Conservation (phyloP, 257 asterid species). For the Orobanche coerulescens region DNA sequence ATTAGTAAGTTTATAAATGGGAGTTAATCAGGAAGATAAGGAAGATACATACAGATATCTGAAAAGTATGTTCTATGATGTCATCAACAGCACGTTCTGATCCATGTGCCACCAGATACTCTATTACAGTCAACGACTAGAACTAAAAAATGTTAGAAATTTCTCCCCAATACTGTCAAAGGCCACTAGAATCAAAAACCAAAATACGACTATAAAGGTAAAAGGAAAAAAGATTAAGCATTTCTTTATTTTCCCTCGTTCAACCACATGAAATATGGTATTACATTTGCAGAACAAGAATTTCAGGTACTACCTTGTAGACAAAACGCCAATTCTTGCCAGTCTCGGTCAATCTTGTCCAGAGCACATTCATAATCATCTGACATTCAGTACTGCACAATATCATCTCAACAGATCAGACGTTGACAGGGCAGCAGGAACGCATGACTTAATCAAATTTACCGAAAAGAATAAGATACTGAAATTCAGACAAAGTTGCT, state of each 20-base stretch:
- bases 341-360: conserved; percentile 81
- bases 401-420: conserved; percentile 33
- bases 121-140: conserved; percentile 86
- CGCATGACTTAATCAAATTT: not conserved
- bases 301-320: conserved; percentile 52
- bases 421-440: conserved; percentile 12
- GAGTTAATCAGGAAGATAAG: conserved; percentile 16
- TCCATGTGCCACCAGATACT: conserved; percentile 95
- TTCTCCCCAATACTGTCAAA: conserved; percentile 12
- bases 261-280: conserved; percentile 1
- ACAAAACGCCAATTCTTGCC: conserved; percentile 87
- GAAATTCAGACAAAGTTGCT: conserved; percentile 9
- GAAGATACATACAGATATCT: conserved; percentile 69
- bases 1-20: not conserved
- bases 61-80: conserved; percentile 82
- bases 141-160: conserved; percentile 14
- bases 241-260: not conserved
- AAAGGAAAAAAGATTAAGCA: conserved; percentile 10
- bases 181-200: conserved; percentile 9
- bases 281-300: conserved; percentile 1
- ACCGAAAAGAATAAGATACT: conserved; percentile 6
- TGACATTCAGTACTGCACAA: conserved; percentile 78
- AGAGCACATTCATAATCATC: conserved; percentile 82
- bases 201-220: not conserved
- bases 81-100: conserved; percentile 97